phyloP scores from a whole-genome alignment of 129 eudicot species.

The Flaveria sonorensis region DNA sequence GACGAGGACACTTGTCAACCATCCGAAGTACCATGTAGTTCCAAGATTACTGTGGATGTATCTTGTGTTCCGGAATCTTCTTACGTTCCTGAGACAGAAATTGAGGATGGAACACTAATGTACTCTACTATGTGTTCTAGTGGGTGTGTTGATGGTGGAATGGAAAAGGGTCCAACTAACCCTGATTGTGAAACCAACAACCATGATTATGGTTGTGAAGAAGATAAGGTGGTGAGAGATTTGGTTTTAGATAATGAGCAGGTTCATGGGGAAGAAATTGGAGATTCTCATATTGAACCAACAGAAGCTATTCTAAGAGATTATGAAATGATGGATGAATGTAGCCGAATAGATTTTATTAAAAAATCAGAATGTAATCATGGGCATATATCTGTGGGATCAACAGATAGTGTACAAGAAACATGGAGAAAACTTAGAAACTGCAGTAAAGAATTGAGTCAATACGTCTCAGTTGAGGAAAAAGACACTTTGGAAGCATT shows the following conservation, averaged over 20 bases:
- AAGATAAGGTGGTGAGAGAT: conserved; percentile 22
- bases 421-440: conserved; percentile 73
- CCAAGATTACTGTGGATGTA: conserved; percentile 39
- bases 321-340: conserved; percentile 81
- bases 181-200: conserved; percentile 28
- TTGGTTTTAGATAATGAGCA: conserved; percentile 35
- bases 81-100: conserved; percentile 73
- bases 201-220: conserved; percentile 6
- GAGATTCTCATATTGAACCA: conserved; percentile 65
- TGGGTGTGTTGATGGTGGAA: conserved; percentile 36
- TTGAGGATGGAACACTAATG: conserved; percentile 41
- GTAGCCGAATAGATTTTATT: conserved; percentile 82
- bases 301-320: conserved; percentile 47
- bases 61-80: conserved; percentile 86
- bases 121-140: conserved; percentile 50
- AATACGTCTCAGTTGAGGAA: conserved; percentile 53
- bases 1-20: conserved; percentile 26
- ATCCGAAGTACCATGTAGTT: conserved; percentile 30
- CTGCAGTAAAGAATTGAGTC: conserved; percentile 42
- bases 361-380: conserved; percentile 35
- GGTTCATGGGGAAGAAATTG: conserved; percentile 54
- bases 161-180: conserved; percentile 30
- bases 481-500: conserved; percentile 51
- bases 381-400: conserved; percentile 21
- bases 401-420: conserved; percentile 58